A percentile compares a stretch with the other conserved stretches of the same genome.
Evolutionary conservation across 2,329 filamentous ascomycete genomes (phyloP).

Genomic region (Microsporum canis): DNA sequence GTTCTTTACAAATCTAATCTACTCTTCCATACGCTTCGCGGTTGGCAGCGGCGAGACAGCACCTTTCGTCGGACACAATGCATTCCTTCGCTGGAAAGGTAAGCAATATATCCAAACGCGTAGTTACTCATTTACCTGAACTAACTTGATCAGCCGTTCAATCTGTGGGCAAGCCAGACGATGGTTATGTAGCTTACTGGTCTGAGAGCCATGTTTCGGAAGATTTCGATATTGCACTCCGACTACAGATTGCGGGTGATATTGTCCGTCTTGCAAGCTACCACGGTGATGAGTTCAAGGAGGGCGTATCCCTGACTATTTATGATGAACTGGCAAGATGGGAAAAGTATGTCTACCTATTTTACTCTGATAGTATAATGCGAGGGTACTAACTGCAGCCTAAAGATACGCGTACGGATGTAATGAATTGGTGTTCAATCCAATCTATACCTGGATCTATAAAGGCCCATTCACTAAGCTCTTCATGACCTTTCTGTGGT

Average conservation of each 20-base stretch:
- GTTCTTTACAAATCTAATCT: conserved; percentile 70
- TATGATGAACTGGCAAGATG: conserved; percentile 75
- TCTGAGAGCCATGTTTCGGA: conserved; percentile 66
- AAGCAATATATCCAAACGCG: background rate
- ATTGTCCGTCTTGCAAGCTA: conserved; percentile 59
- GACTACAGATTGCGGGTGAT: conserved; percentile 58
- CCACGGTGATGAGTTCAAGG: conserved; percentile 59
- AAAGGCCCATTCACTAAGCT: conserved; percentile 68
- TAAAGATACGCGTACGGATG: conserved; percentile 56
- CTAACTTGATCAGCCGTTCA: conserved; percentile 41
- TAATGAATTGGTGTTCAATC: conserved; percentile 71
- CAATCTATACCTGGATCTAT: conserved; percentile 59
- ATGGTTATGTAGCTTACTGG: conserved; percentile 58
- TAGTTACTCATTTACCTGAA: background rate
- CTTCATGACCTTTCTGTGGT: conserved; percentile 62
- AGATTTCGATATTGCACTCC: conserved; percentile 64
- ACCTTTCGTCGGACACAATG: conserved; percentile 69
- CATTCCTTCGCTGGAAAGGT: conserved; percentile 54
- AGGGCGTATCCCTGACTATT: conserved; percentile 72
- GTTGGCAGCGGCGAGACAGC: conserved; percentile 61
- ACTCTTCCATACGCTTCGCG: conserved; percentile 59
- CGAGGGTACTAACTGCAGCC: background rate
- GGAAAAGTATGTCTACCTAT: conserved; percentile 60
- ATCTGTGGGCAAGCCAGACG: conserved; percentile 45
- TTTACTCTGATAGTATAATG: background rate